phyloP scores from a whole-genome alignment of 2,329 filamentous ascomycete species.

The Verruconis gallopava region DNA sequence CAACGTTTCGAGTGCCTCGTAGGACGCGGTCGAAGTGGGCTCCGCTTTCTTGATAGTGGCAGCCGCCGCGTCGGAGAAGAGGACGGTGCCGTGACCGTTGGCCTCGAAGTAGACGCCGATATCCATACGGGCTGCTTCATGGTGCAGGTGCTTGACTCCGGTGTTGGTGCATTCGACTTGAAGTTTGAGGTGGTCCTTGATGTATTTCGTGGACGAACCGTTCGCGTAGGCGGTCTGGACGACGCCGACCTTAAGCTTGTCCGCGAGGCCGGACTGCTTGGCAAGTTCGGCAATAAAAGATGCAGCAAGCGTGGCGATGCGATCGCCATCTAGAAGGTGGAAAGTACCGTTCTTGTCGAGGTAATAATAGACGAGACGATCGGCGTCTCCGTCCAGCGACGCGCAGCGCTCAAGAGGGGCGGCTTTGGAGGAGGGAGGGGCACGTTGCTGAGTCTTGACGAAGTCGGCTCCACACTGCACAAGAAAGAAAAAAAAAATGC shows the following conservation, averaged over 20 bases:
- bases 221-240: conserved; percentile 98
- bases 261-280: conserved; percentile 61
- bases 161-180: conserved; percentile 89
- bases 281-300: conserved; percentile 87
- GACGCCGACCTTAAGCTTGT: conserved; percentile 79
- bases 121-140: conserved; percentile 89
- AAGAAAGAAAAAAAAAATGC: not conserved
- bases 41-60: conserved; percentile 59
- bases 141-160: conserved; percentile 94
- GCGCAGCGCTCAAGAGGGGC: conserved; percentile 66
- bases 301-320: conserved; percentile 87
- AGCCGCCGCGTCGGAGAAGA: conserved; percentile 78
- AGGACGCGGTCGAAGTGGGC: conserved; percentile 83
- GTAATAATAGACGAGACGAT: conserved; percentile 94
- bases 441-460: conserved; percentile 92
- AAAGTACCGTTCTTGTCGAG: conserved; percentile 70
- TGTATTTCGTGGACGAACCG: conserved; percentile 83
- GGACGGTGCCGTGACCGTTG: conserved; percentile 91
- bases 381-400: conserved; percentile 89
- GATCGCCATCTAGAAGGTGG: conserved; percentile 88
- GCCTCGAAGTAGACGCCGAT: conserved; percentile 98
- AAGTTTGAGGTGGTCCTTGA: conserved; percentile 74
- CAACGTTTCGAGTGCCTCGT: conserved; percentile 76
- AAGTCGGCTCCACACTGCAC: conserved; percentile 80
- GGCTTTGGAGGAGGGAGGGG: conserved; percentile 71